Conservation (phyloP, 306 rosid species). For the Neltuma alba region DNA sequence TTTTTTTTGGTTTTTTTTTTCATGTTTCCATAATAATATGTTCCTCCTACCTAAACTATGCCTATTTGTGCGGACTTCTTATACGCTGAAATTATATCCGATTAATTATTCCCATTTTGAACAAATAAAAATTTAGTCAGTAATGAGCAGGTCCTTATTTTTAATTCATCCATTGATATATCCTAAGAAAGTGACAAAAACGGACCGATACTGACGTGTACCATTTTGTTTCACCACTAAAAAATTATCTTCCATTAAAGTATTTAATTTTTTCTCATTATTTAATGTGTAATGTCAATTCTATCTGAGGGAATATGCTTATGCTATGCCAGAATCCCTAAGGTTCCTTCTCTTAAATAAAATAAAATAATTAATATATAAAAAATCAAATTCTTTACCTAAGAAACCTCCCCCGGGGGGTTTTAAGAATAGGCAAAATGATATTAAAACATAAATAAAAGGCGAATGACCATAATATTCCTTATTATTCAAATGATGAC, state of each 20-base stretch:
- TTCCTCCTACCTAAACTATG: neutral
- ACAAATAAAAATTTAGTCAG: neutral
- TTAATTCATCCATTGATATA: neutral
- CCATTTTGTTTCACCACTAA: neutral
- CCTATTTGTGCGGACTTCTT: neutral
- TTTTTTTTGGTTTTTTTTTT: too few species aligned
- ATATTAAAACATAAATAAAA: too few species aligned
- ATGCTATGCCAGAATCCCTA: neutral
- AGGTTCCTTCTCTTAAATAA: neutral
- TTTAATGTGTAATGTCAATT: neutral
- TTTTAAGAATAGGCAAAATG: too few species aligned
- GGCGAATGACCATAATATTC: neutral
- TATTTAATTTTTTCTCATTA: neutral
- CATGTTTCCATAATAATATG: too few species aligned
- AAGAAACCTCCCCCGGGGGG: too few species aligned
- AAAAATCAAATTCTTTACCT: neutral
- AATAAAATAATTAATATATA: neutral
- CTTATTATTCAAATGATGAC: neutral
- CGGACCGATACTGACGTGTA: neutral
- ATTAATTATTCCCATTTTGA: neutral
- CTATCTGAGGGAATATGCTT: neutral
- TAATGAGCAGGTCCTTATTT: neutral
- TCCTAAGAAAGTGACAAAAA: neutral
- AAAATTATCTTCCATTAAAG: neutral
- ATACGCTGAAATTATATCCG: neutral